Percentiles rank a stretch among this genome's conserved stretches.
Evolutionary conservation across 2,329 filamentous ascomycete species (phyloP).

Genomic region (Chaetomiaceae sp.): DNA sequence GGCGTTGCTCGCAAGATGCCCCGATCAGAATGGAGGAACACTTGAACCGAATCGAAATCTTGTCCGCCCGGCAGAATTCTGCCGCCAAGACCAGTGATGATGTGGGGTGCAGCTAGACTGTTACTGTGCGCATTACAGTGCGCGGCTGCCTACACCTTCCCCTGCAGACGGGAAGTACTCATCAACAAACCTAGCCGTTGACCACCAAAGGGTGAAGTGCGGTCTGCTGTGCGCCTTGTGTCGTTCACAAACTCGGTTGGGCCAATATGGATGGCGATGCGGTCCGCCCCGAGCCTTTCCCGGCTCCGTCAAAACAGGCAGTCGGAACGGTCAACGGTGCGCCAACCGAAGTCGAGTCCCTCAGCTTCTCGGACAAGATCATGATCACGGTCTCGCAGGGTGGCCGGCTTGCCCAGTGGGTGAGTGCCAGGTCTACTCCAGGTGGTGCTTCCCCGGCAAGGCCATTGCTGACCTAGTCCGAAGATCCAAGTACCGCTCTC

Average conservation of each 20-base stretch:
- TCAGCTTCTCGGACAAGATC: slow-evolving; percentile 84
- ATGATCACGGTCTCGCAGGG: slow-evolving; percentile 82
- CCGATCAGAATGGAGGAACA: no score
- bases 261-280: slow-evolving; percentile 19
- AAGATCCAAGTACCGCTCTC: slow-evolving; percentile 74
- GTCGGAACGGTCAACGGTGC: slow-evolving; percentile 60
- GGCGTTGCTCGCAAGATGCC: no score
- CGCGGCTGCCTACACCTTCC: background rate
- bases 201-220: background rate
- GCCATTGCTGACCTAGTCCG: slow-evolving; percentile 14
- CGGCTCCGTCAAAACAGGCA: slow-evolving; percentile 55
- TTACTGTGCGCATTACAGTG: slow-evolving; percentile 7
- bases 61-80: slow-evolving; percentile 25
- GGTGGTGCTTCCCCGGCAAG: background rate
- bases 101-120: slow-evolving; percentile 1
- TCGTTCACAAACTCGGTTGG: background rate
- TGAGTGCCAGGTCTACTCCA: slow-evolving; percentile 36
- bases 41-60: slow-evolving; percentile 21
- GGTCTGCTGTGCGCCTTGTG: background rate
- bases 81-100: slow-evolving; percentile 3
- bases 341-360: slow-evolving; percentile 63
- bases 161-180: no score
- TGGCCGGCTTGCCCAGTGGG: slow-evolving; percentile 86
- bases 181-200: background rate
- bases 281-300: slow-evolving; percentile 55